phyloP scores from a whole-genome alignment of 164 flowering plant genomes.

The Dillenia suffruticosa region DNA sequence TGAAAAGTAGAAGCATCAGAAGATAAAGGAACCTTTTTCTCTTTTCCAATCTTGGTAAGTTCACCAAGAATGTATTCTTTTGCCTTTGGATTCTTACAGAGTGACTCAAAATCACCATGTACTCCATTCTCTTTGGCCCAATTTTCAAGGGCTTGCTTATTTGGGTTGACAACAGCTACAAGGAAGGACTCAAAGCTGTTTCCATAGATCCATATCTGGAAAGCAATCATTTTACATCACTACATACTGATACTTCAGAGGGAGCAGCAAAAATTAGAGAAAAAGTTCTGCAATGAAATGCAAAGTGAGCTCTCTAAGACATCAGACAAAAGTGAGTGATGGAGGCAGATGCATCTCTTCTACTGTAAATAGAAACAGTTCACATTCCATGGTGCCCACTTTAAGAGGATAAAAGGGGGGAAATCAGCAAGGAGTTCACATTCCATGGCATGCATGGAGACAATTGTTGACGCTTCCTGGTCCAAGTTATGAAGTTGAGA shows the following conservation, averaged over 20 bases:
- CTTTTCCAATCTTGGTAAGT: slow-evolving; percentile 74
- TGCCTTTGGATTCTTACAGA: slow-evolving; percentile 73
- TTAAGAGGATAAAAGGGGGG: no score
- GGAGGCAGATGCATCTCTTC: background rate
- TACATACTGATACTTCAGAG: background rate
- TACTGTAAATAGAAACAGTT: background rate
- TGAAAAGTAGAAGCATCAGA: background rate
- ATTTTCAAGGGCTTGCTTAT: slow-evolving; percentile 49
- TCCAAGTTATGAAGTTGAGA: background rate
- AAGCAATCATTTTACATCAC: background rate
- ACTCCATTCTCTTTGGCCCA: slow-evolving; percentile 69
- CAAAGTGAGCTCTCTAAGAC: background rate
- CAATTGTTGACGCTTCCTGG: background rate
- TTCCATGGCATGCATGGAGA: no score
- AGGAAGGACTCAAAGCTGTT: slow-evolving; percentile 92
- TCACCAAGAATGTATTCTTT: slow-evolving; percentile 72
- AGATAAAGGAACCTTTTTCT: slow-evolving; percentile 33
- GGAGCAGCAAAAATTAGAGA: background rate
- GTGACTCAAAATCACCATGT: slow-evolving; percentile 61
- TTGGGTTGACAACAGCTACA: slow-evolving; percentile 85
- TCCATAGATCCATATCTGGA: slow-evolving; percentile 95
- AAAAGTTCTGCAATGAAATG: background rate
- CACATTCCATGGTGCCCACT: no score
- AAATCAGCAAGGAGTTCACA: no score
- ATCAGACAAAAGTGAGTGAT: background rate